Percentiles rank a stretch among this genome's conserved stretches.
Evolutionary conservation across 352 stramenopile genomes (phyloP).

Genomic region (Globisporangium cylindrosporum): DNA sequence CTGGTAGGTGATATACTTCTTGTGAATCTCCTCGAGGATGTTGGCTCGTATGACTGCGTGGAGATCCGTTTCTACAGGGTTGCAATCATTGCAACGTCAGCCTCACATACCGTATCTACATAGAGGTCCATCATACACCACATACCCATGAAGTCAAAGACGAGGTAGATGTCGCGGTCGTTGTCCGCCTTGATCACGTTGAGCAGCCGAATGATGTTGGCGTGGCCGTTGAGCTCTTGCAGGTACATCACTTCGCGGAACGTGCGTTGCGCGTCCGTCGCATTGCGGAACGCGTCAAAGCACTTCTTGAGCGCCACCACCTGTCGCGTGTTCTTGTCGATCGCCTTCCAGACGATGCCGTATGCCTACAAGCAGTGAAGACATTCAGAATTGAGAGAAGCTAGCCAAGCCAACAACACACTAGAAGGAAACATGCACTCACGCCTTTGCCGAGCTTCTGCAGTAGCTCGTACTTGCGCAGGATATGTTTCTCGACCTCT

Average conservation of each 20-base stretch:
- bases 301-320: conserved; percentile 96
- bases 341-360: conserved; percentile 96
- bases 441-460: conserved; percentile 93
- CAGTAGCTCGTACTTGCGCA: conserved; percentile 92
- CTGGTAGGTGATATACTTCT: conserved; percentile 97
- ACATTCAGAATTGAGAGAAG: not conserved
- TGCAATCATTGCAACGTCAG: too few species aligned
- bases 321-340: conserved; percentile 89
- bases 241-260: conserved; percentile 97
- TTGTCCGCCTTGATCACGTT: conserved; percentile 96
- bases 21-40: conserved; percentile 95
- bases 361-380: conserved; percentile 68
- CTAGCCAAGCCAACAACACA: too few species aligned
- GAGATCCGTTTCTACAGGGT: conserved; percentile 89
- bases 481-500: conserved; percentile 92
- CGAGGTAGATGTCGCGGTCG: conserved; percentile 95
- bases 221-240: conserved; percentile 88
- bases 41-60: conserved; percentile 94
- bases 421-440: conserved; percentile 3
- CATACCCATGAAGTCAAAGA: conserved; percentile 95
- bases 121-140: not conserved
- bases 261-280: conserved; percentile 93
- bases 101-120: not conserved
- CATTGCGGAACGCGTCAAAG: conserved; percentile 95
- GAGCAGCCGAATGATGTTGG: conserved; percentile 93